Percentiles rank a stretch among this genome's conserved stretches.
phyloP scores from a whole-genome alignment of 2,329 filamentous ascomycete species.

The Coniosporium uncinatum region DNA sequence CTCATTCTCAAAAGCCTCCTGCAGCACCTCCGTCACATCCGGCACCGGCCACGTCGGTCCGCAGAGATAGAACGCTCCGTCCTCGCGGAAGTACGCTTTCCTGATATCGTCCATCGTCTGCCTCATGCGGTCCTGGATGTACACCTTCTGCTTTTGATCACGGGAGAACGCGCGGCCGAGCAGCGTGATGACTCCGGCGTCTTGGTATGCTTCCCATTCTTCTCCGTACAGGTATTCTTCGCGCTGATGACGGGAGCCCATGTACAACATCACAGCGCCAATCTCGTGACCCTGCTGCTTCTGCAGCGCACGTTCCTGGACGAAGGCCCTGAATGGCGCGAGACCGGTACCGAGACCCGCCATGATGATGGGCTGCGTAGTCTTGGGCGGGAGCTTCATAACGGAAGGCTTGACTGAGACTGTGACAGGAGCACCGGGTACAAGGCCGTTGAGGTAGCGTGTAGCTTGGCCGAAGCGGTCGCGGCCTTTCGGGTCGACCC shows the following conservation, averaged over 20 bases:
- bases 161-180: constrained; percentile 95
- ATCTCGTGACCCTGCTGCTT: constrained; percentile 76
- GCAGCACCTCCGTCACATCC: constrained; percentile 88
- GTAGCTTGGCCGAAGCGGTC: constrained; percentile 92
- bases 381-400: constrained; percentile 97
- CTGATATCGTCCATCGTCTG: constrained; percentile 80
- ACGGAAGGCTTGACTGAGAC: constrained; percentile 97
- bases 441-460: constrained; percentile 75
- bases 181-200: constrained; percentile 83
- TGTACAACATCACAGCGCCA: constrained; percentile 88
- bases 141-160: constrained; percentile 82
- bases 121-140: constrained; percentile 90
- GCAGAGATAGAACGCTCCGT: constrained; percentile 98
- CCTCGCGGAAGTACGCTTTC: constrained; percentile 95
- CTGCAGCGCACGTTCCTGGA: constrained; percentile 87
- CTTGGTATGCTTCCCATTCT: constrained; percentile 88
- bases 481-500: constrained; percentile 84
- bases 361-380: constrained; percentile 91
- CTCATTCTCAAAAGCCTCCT: constrained; percentile 83
- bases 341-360: constrained; percentile 95
- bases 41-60: constrained; percentile 98
- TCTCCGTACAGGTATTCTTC: constrained; percentile 92
- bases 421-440: constrained; percentile 72
- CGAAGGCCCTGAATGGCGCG: constrained; percentile 90
- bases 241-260: constrained; percentile 80